These are phyloP conservation scores for Fusarium sp. DNA, from an alignment of 2,329 filamentous ascomycete species.

Conservation along the genomic window DNA sequence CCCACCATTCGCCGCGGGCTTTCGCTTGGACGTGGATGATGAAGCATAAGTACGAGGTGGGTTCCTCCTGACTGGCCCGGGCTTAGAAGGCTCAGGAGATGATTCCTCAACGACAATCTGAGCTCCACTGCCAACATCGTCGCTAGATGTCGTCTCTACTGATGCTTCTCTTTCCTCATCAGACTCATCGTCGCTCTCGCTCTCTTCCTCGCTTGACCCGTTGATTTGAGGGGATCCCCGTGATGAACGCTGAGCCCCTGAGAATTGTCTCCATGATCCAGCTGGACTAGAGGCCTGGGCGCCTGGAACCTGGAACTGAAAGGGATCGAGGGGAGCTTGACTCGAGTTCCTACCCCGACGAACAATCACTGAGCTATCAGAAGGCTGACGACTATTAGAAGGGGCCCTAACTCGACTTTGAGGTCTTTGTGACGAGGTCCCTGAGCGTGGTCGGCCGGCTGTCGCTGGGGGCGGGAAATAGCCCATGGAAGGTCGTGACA, in stretches of 20 bases:
- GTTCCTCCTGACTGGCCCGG: constrained; percentile 50
- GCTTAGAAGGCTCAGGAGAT: constrained; percentile 40
- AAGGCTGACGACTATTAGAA: constrained; percentile 52
- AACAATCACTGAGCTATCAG: constrained; percentile 52
- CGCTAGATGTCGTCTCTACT: constrained; percentile 48
- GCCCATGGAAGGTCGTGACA: constrained; percentile 58
- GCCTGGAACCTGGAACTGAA: constrained; percentile 62
- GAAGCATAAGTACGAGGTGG: constrained; percentile 39
- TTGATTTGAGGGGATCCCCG: constrained; percentile 43
- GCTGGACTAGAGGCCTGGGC: constrained; percentile 50
- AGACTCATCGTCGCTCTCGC: constrained; percentile 43
- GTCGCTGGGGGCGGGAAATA: constrained; percentile 60
- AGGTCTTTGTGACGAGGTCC: constrained; percentile 52
- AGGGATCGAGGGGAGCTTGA: constrained; percentile 54
- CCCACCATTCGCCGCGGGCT: constrained; percentile 44
- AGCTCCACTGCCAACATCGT: constrained; percentile 50
- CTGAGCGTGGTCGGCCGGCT: constrained; percentile 53
- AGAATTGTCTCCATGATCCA: constrained; percentile 49
- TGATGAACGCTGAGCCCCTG: constrained; percentile 45
- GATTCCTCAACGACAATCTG: constrained; percentile 49
- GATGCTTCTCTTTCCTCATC: constrained; percentile 44
- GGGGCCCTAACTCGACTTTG: constrained; percentile 47
- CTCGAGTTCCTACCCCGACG: constrained; percentile 47
- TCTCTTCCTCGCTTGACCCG: constrained; percentile 49
- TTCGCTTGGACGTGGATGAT: constrained; percentile 54